Evolutionary conservation across 75 land plant genomes (phyloP), one percentile per base, ranked within the genome.

Genomic region (Larix kaempferi): DNA sequence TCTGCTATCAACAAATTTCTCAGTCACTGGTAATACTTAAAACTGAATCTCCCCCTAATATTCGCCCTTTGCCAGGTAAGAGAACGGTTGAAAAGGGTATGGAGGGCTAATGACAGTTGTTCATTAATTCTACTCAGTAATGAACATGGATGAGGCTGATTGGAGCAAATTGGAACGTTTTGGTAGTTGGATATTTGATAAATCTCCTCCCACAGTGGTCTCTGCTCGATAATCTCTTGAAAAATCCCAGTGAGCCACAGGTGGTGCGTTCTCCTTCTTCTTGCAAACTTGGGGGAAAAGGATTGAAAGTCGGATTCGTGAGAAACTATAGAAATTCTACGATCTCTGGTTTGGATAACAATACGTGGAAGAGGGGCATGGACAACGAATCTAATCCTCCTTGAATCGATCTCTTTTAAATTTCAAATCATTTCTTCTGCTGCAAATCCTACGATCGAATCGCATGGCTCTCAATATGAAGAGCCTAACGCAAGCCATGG

Each of bases 391-490:
- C 37, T 0, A 3, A 35, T 35, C 37, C 37, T 35, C 37, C 37
- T 35, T 35, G 37, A 2, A 35, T 35, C 37, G 37, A 35, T 35
- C 1, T 35, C 37, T 35, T 35, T 35, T 35, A 17, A 11, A n/a
- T 66, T 66, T 1, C 71, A n/a, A n/a, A n/a, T 49, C 77, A 58
- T n/a, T 17, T n/a, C 3, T 14, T 14, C 17, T 27, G 57, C 71
- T 37, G 12, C 65, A 56, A 29, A 39, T n/a, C n/a, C n/a, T 56
- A 33, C n/a, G 74, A 39, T 69, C 54, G 44, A 66, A 66, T 66
- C 71, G 75, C 23, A 96, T 96, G 99, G 74, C 99, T 2, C 83
- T 96, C 77, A 92, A 96, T 76, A 94, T 96, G 99, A 94, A 96
- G 84, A 92, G 89, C 78, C 79, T 96, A 21, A 91, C 95, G 19